Evolutionary conservation across 495 filamentous ascomycete genomes (phyloP).

Genomic region (Talaromyces nanjingensis): DNA sequence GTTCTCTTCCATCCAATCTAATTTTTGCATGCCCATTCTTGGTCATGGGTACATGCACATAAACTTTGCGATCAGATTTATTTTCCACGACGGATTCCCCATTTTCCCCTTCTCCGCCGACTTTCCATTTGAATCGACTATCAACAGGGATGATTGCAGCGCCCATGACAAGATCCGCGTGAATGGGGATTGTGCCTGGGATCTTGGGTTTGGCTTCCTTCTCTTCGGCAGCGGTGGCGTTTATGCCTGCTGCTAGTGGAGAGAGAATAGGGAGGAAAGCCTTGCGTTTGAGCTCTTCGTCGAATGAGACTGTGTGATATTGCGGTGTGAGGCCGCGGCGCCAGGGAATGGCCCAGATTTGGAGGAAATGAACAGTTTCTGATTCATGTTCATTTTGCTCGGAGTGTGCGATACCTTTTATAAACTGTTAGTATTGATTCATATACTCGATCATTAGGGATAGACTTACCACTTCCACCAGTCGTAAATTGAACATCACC

Average conservation of each 20-base stretch:
- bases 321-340: conserved; percentile 56
- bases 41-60: conserved; percentile 69
- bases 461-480: conserved; percentile 53
- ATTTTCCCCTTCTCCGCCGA: conserved; percentile 33
- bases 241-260: conserved; percentile 54
- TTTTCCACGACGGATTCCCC: conserved; percentile 30
- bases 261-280: conserved; percentile 65
- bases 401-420: conserved; percentile 60
- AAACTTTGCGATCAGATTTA: conserved; percentile 58
- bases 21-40: conserved; percentile 63
- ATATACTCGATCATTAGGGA: not conserved
- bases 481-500: conserved; percentile 82
- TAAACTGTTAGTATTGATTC: not conserved
- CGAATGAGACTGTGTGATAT: conserved; percentile 63
- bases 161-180: conserved; percentile 73
- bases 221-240: conserved; percentile 51
- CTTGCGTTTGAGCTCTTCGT: conserved; percentile 59
- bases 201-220: conserved; percentile 49
- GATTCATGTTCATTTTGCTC: conserved; percentile 63
- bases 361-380: conserved; percentile 68
- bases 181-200: conserved; percentile 62
- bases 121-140: conserved; percentile 52
- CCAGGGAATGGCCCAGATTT: conserved; percentile 77
- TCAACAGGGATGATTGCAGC: conserved; percentile 55
- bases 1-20: conserved; percentile 53